phyloP scores from a whole-genome alignment of 2,329 filamentous ascomycete genomes.

The Echinosphaeria canescens region DNA sequence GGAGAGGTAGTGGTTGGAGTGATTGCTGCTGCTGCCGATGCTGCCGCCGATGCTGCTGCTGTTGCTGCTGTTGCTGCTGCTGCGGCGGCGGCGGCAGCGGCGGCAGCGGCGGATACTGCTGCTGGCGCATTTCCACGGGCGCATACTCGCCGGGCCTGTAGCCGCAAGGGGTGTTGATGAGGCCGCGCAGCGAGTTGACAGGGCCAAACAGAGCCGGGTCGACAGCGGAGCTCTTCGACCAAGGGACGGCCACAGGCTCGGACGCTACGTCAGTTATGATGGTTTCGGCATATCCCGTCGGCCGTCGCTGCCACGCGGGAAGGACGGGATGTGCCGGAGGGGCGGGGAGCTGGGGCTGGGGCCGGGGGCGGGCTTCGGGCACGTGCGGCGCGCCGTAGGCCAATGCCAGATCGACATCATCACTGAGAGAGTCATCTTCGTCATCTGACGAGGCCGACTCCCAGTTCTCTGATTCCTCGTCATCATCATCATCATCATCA shows the following conservation, averaged over 20 bases:
- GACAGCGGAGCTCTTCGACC: constrained; percentile 25
- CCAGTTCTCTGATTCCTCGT: no score
- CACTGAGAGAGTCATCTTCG: constrained; percentile 16
- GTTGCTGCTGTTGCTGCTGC: no score
- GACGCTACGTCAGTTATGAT: background rate
- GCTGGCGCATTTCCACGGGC: constrained; percentile 6
- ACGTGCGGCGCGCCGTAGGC: constrained; percentile 15
- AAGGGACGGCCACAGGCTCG: constrained; percentile 1
- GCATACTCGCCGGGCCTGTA: constrained; percentile 15
- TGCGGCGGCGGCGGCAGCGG: no score
- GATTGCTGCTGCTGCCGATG: no score
- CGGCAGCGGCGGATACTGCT: no score
- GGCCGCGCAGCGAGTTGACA: constrained; percentile 34
- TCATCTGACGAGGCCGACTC: no score
- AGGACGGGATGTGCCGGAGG: constrained; percentile 2
- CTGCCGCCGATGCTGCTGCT: no score
- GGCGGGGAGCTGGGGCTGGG: constrained; percentile 10
- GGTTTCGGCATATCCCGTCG: no score
- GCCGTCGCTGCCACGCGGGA: constrained; percentile 7
- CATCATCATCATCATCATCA: no score
- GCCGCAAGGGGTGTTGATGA: constrained; percentile 31
- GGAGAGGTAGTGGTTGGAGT: no score
- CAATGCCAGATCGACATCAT: constrained; percentile 16
- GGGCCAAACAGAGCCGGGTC: constrained; percentile 37
- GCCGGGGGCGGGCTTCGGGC: constrained; percentile 6